Evolutionary conservation across 768 basidiomycete genomes (phyloP).

Genomic region (Auriscalpium vulgare): DNA sequence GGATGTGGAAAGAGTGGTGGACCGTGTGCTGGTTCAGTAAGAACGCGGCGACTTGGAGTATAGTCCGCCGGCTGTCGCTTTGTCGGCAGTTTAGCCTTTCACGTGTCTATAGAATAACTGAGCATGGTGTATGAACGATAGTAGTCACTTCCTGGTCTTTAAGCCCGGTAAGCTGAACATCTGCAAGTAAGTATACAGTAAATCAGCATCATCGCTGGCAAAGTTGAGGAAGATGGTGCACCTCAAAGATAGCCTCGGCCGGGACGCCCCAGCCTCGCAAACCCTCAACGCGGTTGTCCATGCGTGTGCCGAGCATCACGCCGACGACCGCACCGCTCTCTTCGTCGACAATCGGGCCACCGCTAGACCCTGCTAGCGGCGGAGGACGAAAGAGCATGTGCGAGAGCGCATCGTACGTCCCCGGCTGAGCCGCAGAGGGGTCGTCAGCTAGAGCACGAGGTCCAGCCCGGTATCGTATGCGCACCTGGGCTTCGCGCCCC

Average conservation of each 20-base stretch:
- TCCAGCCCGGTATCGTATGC: conserved; percentile 8
- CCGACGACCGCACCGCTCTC: conserved; percentile 59
- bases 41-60: no score
- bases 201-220: not conserved
- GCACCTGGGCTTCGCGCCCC: conserved; percentile 48
- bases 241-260: conserved; percentile 57
- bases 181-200: conserved; percentile 18
- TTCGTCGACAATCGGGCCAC: conserved; percentile 59
- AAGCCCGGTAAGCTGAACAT: conserved; percentile 50
- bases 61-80: no score
- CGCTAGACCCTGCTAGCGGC: conserved; percentile 60
- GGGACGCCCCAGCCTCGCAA: conserved; percentile 55
- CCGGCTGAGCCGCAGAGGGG: conserved; percentile 33
- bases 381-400: conserved; percentile 46
- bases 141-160: conserved; percentile 12
- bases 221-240: conserved; percentile 19
- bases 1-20: no score
- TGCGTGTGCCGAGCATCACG: conserved; percentile 50
- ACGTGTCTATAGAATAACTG: no score
- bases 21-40: no score
- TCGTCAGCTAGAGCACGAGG: not conserved
- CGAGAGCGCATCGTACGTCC: conserved; percentile 59
- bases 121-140: no score
- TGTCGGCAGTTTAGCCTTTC: no score
- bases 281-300: conserved; percentile 49